phyloP scores from a whole-genome alignment of 257 asterid genomes.

The Linderniella brevidens region DNA sequence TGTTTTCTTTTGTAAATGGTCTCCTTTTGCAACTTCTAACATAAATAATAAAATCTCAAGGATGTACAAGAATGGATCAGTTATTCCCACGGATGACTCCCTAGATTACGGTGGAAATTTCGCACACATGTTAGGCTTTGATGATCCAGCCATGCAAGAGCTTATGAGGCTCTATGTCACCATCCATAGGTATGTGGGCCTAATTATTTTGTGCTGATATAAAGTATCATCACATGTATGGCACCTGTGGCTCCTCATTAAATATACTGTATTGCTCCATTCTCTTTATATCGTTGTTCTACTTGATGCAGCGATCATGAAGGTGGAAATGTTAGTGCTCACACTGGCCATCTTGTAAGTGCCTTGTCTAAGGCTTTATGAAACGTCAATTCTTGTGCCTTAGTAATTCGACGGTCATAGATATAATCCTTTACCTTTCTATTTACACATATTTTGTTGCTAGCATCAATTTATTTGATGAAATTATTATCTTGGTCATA shows the following conservation, averaged over 20 bases:
- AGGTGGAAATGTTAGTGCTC: constrained; percentile 99
- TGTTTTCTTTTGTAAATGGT: not conserved
- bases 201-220: constrained; percentile 3
- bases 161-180: constrained; percentile 95
- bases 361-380: too few species aligned
- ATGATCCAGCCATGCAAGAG: constrained; percentile 79
- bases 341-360: constrained; percentile 93
- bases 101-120: constrained; percentile 93
- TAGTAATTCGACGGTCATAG: constrained; percentile 9
- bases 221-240: not conserved
- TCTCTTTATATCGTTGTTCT: constrained; percentile 9
- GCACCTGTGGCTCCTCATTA: not conserved
- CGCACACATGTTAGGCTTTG: constrained; percentile 92
- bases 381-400: too few species aligned
- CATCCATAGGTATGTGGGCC: constrained; percentile 54
- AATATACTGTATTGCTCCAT: constrained; percentile 3
- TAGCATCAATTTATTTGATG: too few species aligned
- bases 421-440: constrained; percentile 3
- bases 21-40: constrained; percentile 1
- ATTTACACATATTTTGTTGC: not conserved
- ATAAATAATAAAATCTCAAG: constrained; percentile 35
- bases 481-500: not conserved
- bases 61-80: constrained; percentile 73
- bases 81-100: constrained; percentile 59
- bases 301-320: constrained; percentile 75